Evolutionary conservation across 768 basidiomycete genomes (phyloP).

Genomic region (Leucocoprinus sp.): DNA sequence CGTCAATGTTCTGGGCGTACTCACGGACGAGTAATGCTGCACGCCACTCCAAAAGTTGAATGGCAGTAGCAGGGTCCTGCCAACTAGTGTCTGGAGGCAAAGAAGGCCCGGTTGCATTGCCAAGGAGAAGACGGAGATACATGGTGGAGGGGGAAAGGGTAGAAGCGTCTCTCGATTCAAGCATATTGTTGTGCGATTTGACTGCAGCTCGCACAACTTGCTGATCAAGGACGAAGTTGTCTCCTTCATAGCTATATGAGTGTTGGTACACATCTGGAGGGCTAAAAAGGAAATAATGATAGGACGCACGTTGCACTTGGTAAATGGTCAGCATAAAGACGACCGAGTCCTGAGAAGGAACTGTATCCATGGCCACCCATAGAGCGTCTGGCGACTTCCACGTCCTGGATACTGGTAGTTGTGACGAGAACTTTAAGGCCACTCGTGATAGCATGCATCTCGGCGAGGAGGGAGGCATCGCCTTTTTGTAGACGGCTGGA

Average conservation of each 20-base stretch:
- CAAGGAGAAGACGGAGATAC: constrained; percentile 49
- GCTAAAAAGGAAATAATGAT: background rate
- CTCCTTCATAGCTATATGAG: constrained; percentile 56
- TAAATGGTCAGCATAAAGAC: constrained; percentile 55
- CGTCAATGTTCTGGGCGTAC: constrained; percentile 25
- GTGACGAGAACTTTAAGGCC: constrained; percentile 60
- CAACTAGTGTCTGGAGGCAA: constrained; percentile 20
- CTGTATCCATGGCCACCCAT: constrained; percentile 79
- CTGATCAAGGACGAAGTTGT: constrained; percentile 69
- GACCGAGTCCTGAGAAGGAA: constrained; percentile 57
- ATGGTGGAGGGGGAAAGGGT: constrained; percentile 38
- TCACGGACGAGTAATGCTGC: constrained; percentile 53
- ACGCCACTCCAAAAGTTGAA: constrained; percentile 53
- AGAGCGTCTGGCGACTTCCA: constrained; percentile 59
- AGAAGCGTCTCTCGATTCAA: constrained; percentile 19
- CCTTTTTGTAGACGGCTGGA: constrained; percentile 41
- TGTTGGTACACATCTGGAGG: background rate
- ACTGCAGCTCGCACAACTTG: constrained; percentile 69
- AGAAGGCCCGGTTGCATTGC: constrained; percentile 6
- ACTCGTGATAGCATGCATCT: constrained; percentile 64
- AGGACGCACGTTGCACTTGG: constrained; percentile 54
- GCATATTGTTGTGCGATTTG: constrained; percentile 41
- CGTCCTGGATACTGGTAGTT: constrained; percentile 41
- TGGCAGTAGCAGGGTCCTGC: constrained; percentile 30
- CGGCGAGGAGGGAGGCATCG: constrained; percentile 56